Base-by-base conservation (phyloP, 305 asterid genomes). In the Vinca major region DNA sequence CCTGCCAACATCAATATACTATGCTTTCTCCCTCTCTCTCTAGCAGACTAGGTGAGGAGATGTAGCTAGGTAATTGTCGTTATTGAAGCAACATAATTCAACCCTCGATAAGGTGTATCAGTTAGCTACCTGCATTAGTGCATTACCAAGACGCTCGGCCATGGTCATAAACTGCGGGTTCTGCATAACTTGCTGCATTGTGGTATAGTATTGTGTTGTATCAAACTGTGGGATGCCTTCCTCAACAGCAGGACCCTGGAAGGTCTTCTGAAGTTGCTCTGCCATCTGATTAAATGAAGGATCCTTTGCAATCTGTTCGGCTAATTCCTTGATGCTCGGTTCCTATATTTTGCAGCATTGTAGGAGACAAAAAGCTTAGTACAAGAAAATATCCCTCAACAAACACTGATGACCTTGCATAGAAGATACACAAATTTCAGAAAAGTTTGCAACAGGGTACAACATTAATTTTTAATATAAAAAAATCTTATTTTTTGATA, bases 131-230 rank as follows among this genome's bases (percentile, higher is more conserved):
- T 93, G 97, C 90, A 93, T 84, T 77, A 93, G 75, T 40, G 96
- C 88, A 68, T 53, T 84, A 66, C 99, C 99, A 76, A 93, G 93
- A 71, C 80, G 85, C 85, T 93, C 96, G 66, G 99, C 96, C 96
- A 93, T 93, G 72, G 82, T 82, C 96, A 91, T 82, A 74, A 93
- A 91, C 63, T 93, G 96, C 49, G 99, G 99, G 72, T 93, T 93
- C 80, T 93, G 96, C 97, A 93, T 93, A 70, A 93, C 99, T 76
- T 93, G 96, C 79, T 93, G 99, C 95, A 93, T 91, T 5, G 97
- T 88, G n/a, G 88, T 65, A 68, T 85, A 86, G 79, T 93, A 93
- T 76, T 91, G 96, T 65, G 89, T 96, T 33, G 95, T 80, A 69
- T 93, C 97, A 73, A 93, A 87, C 80, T 85, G 91, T 69, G 99